These are phyloP conservation scores for Tephrocybe rancida DNA, from an alignment of 768 basidiomycete species.

Conservation along the genomic window DNA sequence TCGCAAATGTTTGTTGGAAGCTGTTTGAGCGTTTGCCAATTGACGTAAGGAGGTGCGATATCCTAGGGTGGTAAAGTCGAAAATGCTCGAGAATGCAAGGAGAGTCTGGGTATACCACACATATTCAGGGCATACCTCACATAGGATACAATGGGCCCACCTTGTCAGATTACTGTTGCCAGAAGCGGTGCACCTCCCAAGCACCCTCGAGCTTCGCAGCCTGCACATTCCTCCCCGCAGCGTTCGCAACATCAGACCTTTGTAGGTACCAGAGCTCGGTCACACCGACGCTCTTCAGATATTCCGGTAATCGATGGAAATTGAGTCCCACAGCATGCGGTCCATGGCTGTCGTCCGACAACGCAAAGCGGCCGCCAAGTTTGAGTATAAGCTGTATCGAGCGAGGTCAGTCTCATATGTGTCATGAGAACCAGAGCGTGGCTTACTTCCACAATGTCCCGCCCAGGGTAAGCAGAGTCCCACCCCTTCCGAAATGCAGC, in stretches of 20 bases:
- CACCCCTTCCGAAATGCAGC: constrained; percentile 94
- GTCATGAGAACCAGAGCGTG: constrained; percentile 8
- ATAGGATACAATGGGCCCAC: no score
- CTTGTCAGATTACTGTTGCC: no score
- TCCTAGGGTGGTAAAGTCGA: no score
- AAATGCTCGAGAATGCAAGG: no score
- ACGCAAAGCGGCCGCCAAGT: constrained; percentile 70
- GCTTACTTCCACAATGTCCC: constrained; percentile 72
- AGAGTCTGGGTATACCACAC: no score
- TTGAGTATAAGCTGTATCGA: constrained; percentile 64
- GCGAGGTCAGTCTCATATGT: constrained; percentile 2
- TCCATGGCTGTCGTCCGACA: constrained; percentile 97
- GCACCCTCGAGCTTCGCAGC: constrained; percentile 48
- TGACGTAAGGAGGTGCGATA: no score
- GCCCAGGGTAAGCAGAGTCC: constrained; percentile 80
- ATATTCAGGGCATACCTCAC: no score
- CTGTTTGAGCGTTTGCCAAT: no score
- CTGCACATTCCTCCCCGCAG: constrained; percentile 45
- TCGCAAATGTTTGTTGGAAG: no score
- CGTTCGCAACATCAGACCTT: constrained; percentile 38
- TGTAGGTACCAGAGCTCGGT: constrained; percentile 67
- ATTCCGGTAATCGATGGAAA: constrained; percentile 66
- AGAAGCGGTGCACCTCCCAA: constrained; percentile 66
- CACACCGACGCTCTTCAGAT: constrained; percentile 64
- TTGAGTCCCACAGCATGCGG: constrained; percentile 87